A percentile compares a stretch with the other conserved stretches of the same genome.
Evolutionary conservation across 2,329 filamentous ascomycete genomes (phyloP).

Genomic region (Ophiostoma triangulosporum): DNA sequence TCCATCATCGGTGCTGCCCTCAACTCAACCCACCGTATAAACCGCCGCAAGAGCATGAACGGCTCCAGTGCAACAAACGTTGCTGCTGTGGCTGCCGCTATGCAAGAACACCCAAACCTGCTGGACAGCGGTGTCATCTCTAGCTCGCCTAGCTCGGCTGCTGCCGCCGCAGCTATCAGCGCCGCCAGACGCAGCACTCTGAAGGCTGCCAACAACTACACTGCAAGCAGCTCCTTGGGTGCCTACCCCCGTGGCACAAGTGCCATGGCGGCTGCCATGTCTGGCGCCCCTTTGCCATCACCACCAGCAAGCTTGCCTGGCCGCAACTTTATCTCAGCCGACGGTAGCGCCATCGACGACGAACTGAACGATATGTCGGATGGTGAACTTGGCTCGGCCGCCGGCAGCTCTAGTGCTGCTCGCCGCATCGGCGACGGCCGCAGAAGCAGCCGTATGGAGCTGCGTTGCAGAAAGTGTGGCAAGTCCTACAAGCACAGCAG

Average conservation of each 20-base stretch:
- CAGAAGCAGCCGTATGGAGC: conserved; percentile 68
- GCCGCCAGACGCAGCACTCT: conserved; percentile 29
- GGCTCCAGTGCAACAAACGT: conserved; percentile 56
- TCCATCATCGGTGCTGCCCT: conserved; percentile 55
- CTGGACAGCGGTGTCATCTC: not conserved
- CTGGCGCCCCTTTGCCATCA: conserved; percentile 37
- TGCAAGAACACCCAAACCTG: conserved; percentile 36
- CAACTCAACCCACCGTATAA: conserved; percentile 73
- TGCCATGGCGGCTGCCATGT: conserved; percentile 10
- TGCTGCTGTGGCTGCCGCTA: conserved; percentile 59
- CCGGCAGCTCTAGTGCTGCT: conserved; percentile 20
- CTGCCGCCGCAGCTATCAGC: conserved; percentile 43
- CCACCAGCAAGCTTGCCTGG: conserved; percentile 56
- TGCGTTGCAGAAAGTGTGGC: conserved; percentile 94
- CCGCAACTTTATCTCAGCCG: conserved; percentile 33
- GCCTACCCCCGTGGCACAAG: not conserved
- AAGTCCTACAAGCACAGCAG: conserved; percentile 99
- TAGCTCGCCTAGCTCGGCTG: conserved; percentile 18
- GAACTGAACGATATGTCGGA: conserved; percentile 52
- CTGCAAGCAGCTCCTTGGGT: conserved; percentile 17
- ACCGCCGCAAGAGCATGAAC: conserved; percentile 86
- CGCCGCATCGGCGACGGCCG: conserved; percentile 70
- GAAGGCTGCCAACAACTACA: conserved; percentile 37
- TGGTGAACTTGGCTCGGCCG: conserved; percentile 21
- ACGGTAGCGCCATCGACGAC: conserved; percentile 54